Percentiles rank a stretch among this genome's conserved stretches.
Conservation (phyloP, 2,329 filamentous ascomycete species). For the Botrytis fragariae region DNA sequence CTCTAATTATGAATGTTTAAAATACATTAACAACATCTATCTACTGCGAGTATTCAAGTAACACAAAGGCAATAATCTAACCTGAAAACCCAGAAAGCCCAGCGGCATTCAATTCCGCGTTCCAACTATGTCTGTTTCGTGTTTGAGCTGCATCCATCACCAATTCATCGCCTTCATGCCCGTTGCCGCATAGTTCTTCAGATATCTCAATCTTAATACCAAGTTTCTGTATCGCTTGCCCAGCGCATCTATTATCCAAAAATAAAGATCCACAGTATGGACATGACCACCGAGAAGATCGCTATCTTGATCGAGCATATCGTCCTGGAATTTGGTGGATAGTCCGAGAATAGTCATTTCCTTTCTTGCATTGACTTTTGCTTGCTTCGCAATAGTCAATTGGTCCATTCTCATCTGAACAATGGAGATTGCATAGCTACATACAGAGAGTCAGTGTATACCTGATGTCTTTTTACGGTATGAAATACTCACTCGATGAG, state of each 20-base stretch:
- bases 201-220: not conserved
- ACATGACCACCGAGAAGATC: not conserved
- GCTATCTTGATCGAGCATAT: not conserved
- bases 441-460: not conserved
- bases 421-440: not conserved
- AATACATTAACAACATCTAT: not conserved
- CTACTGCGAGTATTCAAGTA: not conserved
- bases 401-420: not conserved
- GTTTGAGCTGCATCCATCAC: not conserved
- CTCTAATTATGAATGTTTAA: not conserved
- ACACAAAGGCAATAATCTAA: not conserved
- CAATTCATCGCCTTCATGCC: not conserved
- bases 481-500: slow-evolving; percentile 5
- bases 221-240: not conserved
- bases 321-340: not conserved
- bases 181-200: slow-evolving; percentile 4
- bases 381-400: not conserved
- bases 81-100: not conserved
- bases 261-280: not conserved
- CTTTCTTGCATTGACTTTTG: not conserved
- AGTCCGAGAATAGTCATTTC: not conserved
- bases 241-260: slow-evolving; percentile 2
- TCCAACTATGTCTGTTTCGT: too few species aligned
- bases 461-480: too few species aligned
- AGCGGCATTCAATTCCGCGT: not conserved